Conservation (phyloP, 1,284 basidiomycete genomes). For the Entoloma clypeatum region DNA sequence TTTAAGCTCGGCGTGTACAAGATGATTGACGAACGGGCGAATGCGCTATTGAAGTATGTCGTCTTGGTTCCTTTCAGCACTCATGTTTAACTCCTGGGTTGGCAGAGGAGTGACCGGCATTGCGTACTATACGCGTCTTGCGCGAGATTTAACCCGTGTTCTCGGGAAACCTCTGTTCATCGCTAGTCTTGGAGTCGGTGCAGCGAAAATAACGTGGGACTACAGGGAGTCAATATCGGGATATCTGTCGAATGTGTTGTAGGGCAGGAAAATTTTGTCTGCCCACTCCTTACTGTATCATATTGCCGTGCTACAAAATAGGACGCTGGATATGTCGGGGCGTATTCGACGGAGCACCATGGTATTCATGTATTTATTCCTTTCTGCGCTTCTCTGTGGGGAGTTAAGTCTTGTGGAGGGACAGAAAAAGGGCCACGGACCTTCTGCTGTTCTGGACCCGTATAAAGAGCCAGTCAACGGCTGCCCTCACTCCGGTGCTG, state of each 20-base stretch:
- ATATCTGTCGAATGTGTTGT: conserved; percentile 12
- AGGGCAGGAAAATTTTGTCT: too few species aligned
- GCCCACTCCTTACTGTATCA: too few species aligned
- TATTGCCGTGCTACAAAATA: too few species aligned
- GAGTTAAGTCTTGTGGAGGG: neutral
- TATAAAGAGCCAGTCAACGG: conserved; percentile 91
- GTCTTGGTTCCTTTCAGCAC: neutral
- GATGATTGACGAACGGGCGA: conserved; percentile 42
- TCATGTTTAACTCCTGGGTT: neutral
- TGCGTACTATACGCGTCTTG: conserved; percentile 18
- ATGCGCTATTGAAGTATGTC: conserved; percentile 35
- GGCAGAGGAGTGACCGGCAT: conserved; percentile 15
- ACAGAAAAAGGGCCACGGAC: conserved; percentile 25
- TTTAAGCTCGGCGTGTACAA: conserved; percentile 50
- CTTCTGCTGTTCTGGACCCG: conserved; percentile 84
- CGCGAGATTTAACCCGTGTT: conserved; percentile 18
- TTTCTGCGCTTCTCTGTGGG: conserved; percentile 16
- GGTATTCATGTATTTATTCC: conserved; percentile 12
- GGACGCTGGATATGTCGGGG: too few species aligned
- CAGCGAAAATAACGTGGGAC: conserved; percentile 26
- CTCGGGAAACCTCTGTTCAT: conserved; percentile 19
- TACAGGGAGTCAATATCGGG: conserved; percentile 19
- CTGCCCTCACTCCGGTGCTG: conserved; percentile 86
- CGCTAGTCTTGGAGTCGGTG: conserved; percentile 9
- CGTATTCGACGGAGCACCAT: too few species aligned